Percentiles rank a stretch among this genome's conserved stretches.
phyloP scores from a whole-genome alignment of 1,284 basidiomycete species.

The Volvariella surrecta region DNA sequence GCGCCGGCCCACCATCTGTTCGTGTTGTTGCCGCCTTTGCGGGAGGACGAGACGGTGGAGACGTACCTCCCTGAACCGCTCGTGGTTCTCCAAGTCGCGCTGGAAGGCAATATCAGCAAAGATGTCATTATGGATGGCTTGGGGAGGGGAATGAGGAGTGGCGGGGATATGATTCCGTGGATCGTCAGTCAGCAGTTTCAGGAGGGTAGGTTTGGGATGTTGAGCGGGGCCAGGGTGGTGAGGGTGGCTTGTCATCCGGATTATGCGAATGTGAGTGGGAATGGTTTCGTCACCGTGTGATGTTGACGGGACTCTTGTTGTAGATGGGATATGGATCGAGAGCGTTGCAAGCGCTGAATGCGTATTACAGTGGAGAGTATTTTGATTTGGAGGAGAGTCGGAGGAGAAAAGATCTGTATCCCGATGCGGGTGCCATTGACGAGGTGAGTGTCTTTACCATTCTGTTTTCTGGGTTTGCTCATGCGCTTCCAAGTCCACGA shows the following conservation, averaged over 20 bases:
- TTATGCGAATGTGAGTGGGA: constrained; percentile 65
- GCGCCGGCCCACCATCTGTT: constrained; percentile 97
- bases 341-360: constrained; percentile 80
- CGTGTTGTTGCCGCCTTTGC: constrained; percentile 87
- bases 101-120: constrained; percentile 92
- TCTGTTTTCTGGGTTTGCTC: constrained; percentile 1
- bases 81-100: constrained; percentile 90
- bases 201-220: constrained; percentile 87
- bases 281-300: constrained; percentile 4
- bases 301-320: constrained; percentile 2
- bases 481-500: constrained; percentile 17
- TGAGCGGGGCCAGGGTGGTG: constrained; percentile 90
- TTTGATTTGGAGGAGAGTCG: constrained; percentile 77
- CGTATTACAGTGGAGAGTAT: constrained; percentile 90
- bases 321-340: constrained; percentile 98
- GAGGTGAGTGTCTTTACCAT: constrained; percentile 33
- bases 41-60: constrained; percentile 56
- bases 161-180: constrained; percentile 99
- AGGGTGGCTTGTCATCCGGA: constrained; percentile 97
- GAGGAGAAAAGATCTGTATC: constrained; percentile 50
- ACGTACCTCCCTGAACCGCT: constrained; percentile 77
- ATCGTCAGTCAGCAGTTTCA: constrained; percentile 94
- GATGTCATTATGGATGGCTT: constrained; percentile 84
- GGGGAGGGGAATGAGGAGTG: constrained; percentile 70
- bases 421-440: constrained; percentile 51